Conservation (phyloP, 2,329 filamentous ascomycete genomes). For the Pseudogymnoascus destructans region DNA sequence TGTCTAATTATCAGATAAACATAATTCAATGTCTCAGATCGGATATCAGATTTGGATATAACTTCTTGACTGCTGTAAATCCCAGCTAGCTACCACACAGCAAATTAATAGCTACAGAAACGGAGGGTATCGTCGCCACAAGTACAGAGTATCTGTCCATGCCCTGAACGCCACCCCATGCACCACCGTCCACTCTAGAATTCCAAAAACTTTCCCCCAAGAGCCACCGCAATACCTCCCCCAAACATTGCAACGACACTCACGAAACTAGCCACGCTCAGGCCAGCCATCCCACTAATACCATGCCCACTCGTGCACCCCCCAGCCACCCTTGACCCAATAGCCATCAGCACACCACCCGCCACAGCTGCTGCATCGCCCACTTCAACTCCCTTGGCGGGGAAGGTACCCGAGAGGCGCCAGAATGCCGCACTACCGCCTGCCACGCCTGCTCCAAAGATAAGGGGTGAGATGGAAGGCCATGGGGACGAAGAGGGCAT, state of each 20-base stretch:
- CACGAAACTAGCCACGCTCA: constrained; percentile 48
- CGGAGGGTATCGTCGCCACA: background rate
- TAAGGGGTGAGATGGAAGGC: constrained; percentile 21
- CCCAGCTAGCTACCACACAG: background rate
- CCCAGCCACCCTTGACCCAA: constrained; percentile 49
- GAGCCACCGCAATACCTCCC: constrained; percentile 31
- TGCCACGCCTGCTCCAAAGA: constrained; percentile 40
- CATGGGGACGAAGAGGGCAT: constrained; percentile 25
- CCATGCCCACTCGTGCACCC: constrained; percentile 60
- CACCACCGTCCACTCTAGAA: background rate
- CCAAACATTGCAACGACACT: constrained; percentile 46
- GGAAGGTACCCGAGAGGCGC: constrained; percentile 23
- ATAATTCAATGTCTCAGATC: background rate
- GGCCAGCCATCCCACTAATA: constrained; percentile 50
- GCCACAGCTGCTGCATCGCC: constrained; percentile 31
- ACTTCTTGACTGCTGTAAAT: background rate
- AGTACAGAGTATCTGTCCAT: background rate
- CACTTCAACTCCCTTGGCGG: constrained; percentile 21
- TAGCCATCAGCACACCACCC: constrained; percentile 44
- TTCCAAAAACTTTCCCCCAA: background rate
- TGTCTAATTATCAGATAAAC: background rate
- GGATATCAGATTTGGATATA: background rate
- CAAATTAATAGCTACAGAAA: background rate
- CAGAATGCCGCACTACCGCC: constrained; percentile 33
- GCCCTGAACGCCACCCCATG: background rate